Evolutionary conservation across 164 flowering plant genomes (phyloP).

Genomic region (Chimonanthus salicifolius): DNA sequence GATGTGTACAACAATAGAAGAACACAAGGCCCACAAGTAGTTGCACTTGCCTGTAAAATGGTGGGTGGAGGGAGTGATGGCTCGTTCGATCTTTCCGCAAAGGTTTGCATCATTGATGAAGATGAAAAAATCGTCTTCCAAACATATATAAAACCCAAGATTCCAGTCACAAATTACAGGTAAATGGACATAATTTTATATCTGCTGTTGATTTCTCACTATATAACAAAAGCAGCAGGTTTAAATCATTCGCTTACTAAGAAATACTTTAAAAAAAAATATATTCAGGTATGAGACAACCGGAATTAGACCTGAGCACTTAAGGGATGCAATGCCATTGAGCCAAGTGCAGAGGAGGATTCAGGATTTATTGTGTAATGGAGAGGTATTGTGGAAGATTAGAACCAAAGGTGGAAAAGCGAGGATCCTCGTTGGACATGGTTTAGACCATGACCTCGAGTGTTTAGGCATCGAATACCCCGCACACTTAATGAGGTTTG

Average conservation of each 20-base stretch:
- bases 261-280: no score
- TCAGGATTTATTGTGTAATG: constrained; percentile 82
- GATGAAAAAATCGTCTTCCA: constrained; percentile 67
- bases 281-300: constrained; percentile 63
- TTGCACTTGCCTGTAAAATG: constrained; percentile 78
- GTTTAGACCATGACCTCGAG: constrained; percentile 76
- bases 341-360: constrained; percentile 64
- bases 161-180: constrained; percentile 61
- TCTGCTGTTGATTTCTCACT: not conserved
- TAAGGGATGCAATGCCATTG: constrained; percentile 73
- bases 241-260: no score
- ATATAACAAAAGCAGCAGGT: no score
- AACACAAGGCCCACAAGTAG: constrained; percentile 36
- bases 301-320: constrained; percentile 62
- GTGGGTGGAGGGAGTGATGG: constrained; percentile 94
- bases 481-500: constrained; percentile 52
- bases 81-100: constrained; percentile 70
- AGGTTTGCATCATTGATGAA: constrained; percentile 82
- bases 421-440: constrained; percentile 92
- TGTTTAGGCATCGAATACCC: constrained; percentile 74
- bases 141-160: constrained; percentile 59
- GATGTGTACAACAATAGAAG: constrained; percentile 27
- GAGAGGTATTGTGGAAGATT: constrained; percentile 81
- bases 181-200: not conserved
- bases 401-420: constrained; percentile 66